Conservation (phyloP, 1,139 yeast species). For the Geotrichum histeridarum region DNA sequence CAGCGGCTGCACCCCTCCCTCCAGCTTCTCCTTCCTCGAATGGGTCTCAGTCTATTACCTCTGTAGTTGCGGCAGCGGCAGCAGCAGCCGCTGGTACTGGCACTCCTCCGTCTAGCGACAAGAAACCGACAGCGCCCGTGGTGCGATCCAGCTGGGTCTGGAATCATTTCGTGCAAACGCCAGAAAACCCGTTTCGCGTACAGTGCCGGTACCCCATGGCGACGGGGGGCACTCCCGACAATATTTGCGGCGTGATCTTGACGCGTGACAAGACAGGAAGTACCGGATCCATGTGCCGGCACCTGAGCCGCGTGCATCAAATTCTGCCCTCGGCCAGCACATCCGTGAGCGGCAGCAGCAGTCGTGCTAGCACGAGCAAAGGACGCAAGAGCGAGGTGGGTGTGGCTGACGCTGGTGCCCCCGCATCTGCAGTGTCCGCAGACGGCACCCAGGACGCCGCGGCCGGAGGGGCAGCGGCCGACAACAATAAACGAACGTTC, state of each 20-base stretch:
- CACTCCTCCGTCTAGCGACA: constrained; percentile 3
- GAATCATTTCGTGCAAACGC: constrained; percentile 20
- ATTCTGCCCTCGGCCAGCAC: constrained; percentile 9
- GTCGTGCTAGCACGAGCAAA: constrained; percentile 1
- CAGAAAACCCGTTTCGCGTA: constrained; percentile 20
- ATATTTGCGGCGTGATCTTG: constrained; percentile 19
- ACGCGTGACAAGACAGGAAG: constrained; percentile 22
- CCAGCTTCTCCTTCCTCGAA: neutral
- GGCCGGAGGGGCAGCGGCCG: neutral
- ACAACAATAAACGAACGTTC: constrained; percentile 12
- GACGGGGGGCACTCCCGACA: constrained; percentile 2
- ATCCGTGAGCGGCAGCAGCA: constrained; percentile 3
- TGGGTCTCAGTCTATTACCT: neutral
- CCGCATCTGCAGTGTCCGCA: constrained; percentile 2
- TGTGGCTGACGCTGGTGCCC: neutral
- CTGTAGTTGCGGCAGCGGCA: neutral
- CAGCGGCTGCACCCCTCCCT: neutral
- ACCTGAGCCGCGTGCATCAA: constrained; percentile 19
- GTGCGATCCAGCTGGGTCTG: constrained; percentile 21
- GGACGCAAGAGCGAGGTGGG: constrained; percentile 3
- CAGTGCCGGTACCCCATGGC: constrained; percentile 19
- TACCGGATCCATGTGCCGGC: constrained; percentile 22
- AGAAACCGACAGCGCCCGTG: constrained; percentile 7
- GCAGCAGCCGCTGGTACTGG: neutral
- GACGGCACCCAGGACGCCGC: neutral